These are phyloP conservation scores for Pulicaria dysenterica DNA, from an alignment of 129 eudicot genomes.

Conservation along the genomic window DNA sequence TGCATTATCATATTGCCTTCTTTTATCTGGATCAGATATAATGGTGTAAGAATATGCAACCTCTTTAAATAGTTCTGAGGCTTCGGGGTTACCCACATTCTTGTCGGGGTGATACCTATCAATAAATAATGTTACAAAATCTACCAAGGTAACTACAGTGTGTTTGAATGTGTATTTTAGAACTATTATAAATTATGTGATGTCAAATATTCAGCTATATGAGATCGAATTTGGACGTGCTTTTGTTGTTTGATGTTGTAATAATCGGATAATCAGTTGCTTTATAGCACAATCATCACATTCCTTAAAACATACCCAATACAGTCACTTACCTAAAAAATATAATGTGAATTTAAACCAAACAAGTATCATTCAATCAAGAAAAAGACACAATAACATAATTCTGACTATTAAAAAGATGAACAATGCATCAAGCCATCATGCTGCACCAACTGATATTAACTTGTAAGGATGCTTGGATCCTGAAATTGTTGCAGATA, in stretches of 20 bases:
- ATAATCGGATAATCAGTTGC: constrained; percentile 1
- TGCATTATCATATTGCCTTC: constrained; percentile 81
- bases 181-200: background rate
- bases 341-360: background rate
- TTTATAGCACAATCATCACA: constrained; percentile 2
- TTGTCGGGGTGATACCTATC: constrained; percentile 92
- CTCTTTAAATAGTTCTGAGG: constrained; percentile 88
- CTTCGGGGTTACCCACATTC: constrained; percentile 88
- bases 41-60: constrained; percentile 90
- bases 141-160: background rate
- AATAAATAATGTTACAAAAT: constrained; percentile 19
- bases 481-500: background rate
- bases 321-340: background rate
- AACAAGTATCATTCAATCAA: constrained; percentile 10
- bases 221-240: too few species aligned
- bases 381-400: background rate
- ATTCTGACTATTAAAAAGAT: background rate
- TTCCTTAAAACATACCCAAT: constrained; percentile 7
- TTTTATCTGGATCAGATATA: constrained; percentile 86
- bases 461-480: background rate
- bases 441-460: background rate
- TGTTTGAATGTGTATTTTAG: background rate
- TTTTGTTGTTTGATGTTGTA: too few species aligned
- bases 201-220: background rate
- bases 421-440: background rate